Percentiles rank a stretch among this genome's conserved stretches.
These are phyloP conservation scores for Lactarius hengduanensis DNA, from an alignment of 768 basidiomycete genomes.

Conservation along the genomic window DNA sequence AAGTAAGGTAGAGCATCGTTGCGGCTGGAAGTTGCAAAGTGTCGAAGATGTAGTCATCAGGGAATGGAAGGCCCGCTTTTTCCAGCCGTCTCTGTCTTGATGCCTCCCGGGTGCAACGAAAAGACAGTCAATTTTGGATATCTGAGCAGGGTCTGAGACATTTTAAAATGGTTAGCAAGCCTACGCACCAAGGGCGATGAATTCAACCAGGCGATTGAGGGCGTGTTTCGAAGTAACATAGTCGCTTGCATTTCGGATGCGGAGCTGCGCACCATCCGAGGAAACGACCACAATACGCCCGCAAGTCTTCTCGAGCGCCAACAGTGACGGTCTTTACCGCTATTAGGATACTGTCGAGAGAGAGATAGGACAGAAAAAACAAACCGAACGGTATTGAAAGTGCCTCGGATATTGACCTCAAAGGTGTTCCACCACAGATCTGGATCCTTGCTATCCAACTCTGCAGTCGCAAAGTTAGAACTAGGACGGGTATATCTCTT, in stretches of 20 bases:
- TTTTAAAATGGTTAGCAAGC: background rate
- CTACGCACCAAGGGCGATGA: too few species aligned
- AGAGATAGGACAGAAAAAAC: background rate
- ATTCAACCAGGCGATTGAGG: background rate
- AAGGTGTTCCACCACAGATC: slow-evolving; percentile 32
- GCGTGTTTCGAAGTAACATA: slow-evolving; percentile 13
- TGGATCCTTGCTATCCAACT: slow-evolving; percentile 29
- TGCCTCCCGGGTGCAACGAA: background rate
- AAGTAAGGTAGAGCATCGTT: slow-evolving; percentile 10
- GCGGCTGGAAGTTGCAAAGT: background rate
- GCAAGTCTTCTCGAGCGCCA: background rate
- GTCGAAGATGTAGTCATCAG: background rate
- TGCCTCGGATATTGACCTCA: slow-evolving; percentile 31
- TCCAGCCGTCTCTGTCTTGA: background rate
- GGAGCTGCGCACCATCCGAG: slow-evolving; percentile 8
- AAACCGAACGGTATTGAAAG: slow-evolving; percentile 31
- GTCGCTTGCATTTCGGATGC: background rate
- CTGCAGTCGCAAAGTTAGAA: slow-evolving; percentile 3
- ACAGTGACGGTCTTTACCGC: background rate
- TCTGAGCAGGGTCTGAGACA: background rate
- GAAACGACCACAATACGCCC: background rate
- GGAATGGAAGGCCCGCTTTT: background rate
- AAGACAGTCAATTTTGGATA: background rate
- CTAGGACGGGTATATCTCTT: background rate
- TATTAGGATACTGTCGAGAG: background rate